Evolutionary conservation across 2,329 filamentous ascomycete species (phyloP), one percentile per base, ranked within the genome.

Genomic region (Raffaelea albimanens): DNA sequence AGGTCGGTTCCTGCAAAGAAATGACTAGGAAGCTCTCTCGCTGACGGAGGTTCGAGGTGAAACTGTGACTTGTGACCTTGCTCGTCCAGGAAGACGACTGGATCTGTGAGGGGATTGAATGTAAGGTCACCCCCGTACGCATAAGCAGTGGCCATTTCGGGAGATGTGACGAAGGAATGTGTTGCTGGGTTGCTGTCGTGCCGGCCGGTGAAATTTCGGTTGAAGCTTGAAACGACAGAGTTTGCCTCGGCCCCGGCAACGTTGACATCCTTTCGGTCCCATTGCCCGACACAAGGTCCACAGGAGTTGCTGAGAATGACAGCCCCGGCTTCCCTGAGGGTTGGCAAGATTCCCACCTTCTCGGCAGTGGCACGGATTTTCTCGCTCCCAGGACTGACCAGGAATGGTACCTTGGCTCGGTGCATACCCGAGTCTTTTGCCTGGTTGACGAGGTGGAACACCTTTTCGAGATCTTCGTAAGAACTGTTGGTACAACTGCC

Each of bases 401-500:
- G 69, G 98, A 96, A 61, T 90, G 85, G 2, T 87, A 81, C 59
- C 84, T 87, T 36, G 93, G 89, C 69, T n/a, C n/a, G n/a, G n/a
- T 88, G 87, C 51, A 98, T 73, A 14, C 93, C 93, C n/a, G 89
- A 91, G 50, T 83, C 81, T 45, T 83, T 77, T 9, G 93, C 93
- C 66, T 95, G 90, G 66, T 91, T 90, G 50, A 97, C 87, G 48
- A 98, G 79, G 61, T 89, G 82, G 67, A 96, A 91, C 16, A 90
- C 87, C 52, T 91, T 83, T 34, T 89, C 94, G 93, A 98, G 97
- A 63, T 98, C 93, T 68, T 96, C 85, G 65, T 97, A 98, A 2
- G 93, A 97, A 65, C 87, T 95, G 76, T 98, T 98, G 44, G 93
- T 98, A 74, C 93, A 98, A 70, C 89, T 95, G 51, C 93, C 93